Evolutionary conservation across 345 rosid genomes (phyloP), one percentile per base, ranked within the genome.

Genomic region (Salix udensis): DNA sequence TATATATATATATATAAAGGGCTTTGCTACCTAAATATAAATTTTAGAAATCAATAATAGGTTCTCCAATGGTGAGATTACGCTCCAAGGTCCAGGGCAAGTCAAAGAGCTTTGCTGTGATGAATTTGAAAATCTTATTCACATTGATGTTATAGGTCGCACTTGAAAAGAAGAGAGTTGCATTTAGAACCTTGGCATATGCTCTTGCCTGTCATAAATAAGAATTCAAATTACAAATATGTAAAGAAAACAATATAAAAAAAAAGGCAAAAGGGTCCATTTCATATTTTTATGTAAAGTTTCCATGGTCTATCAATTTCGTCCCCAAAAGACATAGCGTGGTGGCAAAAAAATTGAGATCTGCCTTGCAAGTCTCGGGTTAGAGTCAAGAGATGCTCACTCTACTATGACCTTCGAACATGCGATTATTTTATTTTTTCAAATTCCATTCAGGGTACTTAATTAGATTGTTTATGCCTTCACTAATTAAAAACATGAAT

Each of bases 111-210:
- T 91, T 93, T 2, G 98, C 98, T 2, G 97, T 91, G 77, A 95
- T 89, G 89, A 93, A 95, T 84, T 95, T 93, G 85, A 95, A 93
- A 80, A 95, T 87, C 90, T 95, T 95, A 78, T 88, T 95, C 21
- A 95, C 98, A 75, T 95, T 95, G 67, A 95, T 95, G 85, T 93
- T 95, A 82, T 95, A 93, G 48, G 89, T 83, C 10, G 97, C 92
- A 61, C 98, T 95, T 37, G 97, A 95, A 79, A 95, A 95, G 89
- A 95, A 95, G 40, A 95, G 86, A 0, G 98, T 88, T 2, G 97
- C 98, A 21, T 93, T 93, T 61, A 91, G 65, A 4, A 89, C 96
- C 85, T 89, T 95, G 0, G 98, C 97, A 31, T 89, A 92, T 36
- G 89, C 84, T 84, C 98, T 85, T n/a, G 98, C 97, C 97, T 94